Percentiles rank a stretch among this genome's conserved stretches.
These are phyloP conservation scores for Geotrichum carabidarum DNA, from an alignment of 1,139 yeast genomes.

Conservation along the genomic window DNA sequence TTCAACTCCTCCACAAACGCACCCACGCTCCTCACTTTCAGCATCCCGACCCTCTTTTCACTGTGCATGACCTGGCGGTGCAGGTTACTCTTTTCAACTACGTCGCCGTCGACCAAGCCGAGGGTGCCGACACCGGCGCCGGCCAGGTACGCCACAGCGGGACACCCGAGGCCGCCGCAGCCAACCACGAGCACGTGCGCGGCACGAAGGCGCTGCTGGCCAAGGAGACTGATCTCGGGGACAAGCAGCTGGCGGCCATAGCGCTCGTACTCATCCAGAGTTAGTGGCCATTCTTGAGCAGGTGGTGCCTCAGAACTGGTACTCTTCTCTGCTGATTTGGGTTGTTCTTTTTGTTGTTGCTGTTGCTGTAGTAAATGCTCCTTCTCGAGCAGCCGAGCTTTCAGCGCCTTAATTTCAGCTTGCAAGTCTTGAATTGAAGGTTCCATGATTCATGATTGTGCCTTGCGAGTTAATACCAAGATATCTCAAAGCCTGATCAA, in stretches of 20 bases:
- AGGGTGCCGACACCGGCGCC: conserved; percentile 85
- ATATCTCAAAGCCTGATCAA: too few species aligned
- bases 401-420: background rate
- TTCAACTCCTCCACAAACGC: conserved; percentile 29
- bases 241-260: conserved; percentile 97
- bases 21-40: conserved; percentile 76
- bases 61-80: conserved; percentile 87
- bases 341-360: background rate
- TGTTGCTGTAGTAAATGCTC: background rate
- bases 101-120: conserved; percentile 85
- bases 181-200: conserved; percentile 75
- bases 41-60: conserved; percentile 57
- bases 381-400: background rate
- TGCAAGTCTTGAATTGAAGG: background rate
- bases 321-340: background rate
- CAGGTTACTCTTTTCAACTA: conserved; percentile 75
- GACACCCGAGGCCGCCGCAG: conserved; percentile 96
- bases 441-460: background rate
- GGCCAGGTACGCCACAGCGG: conserved; percentile 75
- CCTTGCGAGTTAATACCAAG: too few species aligned
- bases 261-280: conserved; percentile 63
- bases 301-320: background rate
- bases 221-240: conserved; percentile 59
- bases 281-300: background rate
- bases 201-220: conserved; percentile 56